Evolutionary conservation across 306 rosid species (phyloP).

Genomic region (Glycine tomentella): DNA sequence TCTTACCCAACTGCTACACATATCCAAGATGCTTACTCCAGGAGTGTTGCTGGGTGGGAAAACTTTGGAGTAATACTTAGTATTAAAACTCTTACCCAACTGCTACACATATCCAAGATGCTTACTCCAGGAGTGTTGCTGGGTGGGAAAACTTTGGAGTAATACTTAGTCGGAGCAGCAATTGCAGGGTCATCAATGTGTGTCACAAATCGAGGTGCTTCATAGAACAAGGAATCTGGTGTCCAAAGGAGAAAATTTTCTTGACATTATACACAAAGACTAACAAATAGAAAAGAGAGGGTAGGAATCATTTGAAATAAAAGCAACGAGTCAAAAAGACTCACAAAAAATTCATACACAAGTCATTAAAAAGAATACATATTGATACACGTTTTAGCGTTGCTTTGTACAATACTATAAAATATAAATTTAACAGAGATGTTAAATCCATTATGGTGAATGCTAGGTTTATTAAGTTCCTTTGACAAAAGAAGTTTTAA

Average conservation of each 20-base stretch:
- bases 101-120: conserved; percentile 87
- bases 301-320: neutral
- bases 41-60: conserved; percentile 79
- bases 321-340: neutral
- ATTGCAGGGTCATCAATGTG: conserved; percentile 88
- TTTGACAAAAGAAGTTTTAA: neutral
- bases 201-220: conserved; percentile 82
- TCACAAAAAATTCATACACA: neutral
- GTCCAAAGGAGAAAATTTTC: conserved; percentile 54
- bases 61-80: conserved; percentile 66
- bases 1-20: conserved; percentile 93
- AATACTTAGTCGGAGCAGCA: conserved; percentile 75
- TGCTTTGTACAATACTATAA: neutral
- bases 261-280: conserved; percentile 15
- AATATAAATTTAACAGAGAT: neutral
- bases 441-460: neutral
- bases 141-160: conserved; percentile 73
- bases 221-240: conserved; percentile 72
- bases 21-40: conserved; percentile 76
- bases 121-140: conserved; percentile 74
- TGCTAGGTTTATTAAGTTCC: neutral
- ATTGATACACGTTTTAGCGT: neutral
- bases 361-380: neutral
- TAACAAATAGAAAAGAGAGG: neutral
- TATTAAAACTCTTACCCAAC: conserved; percentile 70